Percentiles rank a stretch among this genome's conserved stretches.
phyloP scores from a whole-genome alignment of 2,329 filamentous ascomycete genomes.

The Sphaerulina vaccinii region DNA sequence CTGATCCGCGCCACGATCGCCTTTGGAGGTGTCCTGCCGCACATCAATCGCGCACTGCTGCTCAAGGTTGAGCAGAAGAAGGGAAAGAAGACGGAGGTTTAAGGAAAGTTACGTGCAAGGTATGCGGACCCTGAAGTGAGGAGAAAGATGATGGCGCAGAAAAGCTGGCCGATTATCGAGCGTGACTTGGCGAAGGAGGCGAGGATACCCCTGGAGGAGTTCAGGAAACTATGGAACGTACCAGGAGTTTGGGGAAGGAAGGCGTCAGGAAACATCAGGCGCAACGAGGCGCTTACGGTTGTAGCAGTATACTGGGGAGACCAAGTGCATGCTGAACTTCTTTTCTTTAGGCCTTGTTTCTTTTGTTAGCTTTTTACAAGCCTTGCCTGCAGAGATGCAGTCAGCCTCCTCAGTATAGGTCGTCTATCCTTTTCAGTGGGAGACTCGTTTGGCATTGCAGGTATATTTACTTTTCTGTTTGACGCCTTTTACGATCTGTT shows the following conservation, averaged over 20 bases:
- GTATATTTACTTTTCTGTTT: too few relatives aligned
- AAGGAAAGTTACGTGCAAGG: conserved; percentile 19
- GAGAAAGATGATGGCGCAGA: too few relatives aligned
- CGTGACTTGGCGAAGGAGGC: conserved; percentile 6
- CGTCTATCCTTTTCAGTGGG: conserved; percentile 18
- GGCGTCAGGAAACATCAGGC: conserved; percentile 10
- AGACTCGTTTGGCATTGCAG: conserved; percentile 19
- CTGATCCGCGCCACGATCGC: conserved; percentile 97
- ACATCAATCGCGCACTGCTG: conserved; percentile 96
- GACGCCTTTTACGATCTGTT: conserved; percentile 5
- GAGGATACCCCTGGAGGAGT: conserved; percentile 13
- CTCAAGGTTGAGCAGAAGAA: conserved; percentile 98
- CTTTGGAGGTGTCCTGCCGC: conserved; percentile 94
- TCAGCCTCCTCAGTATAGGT: conserved; percentile 20
- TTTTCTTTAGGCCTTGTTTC: neutral
- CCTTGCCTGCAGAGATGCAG: too few relatives aligned
- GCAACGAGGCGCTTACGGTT: conserved; percentile 8
- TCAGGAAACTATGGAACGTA: conserved; percentile 5
- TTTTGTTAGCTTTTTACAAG: neutral
- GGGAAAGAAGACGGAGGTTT: conserved; percentile 62
- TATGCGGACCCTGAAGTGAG: too few relatives aligned
- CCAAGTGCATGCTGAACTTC: conserved; percentile 9
- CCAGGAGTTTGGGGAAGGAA: conserved; percentile 3
- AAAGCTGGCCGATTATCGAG: too few relatives aligned
- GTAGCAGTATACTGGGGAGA: conserved; percentile 12